Percentiles rank a stretch among this genome's conserved stretches.
These are phyloP conservation scores for Podospora anserina DNA, from an alignment of 495 filamentous ascomycete genomes.

Conservation along the genomic window DNA sequence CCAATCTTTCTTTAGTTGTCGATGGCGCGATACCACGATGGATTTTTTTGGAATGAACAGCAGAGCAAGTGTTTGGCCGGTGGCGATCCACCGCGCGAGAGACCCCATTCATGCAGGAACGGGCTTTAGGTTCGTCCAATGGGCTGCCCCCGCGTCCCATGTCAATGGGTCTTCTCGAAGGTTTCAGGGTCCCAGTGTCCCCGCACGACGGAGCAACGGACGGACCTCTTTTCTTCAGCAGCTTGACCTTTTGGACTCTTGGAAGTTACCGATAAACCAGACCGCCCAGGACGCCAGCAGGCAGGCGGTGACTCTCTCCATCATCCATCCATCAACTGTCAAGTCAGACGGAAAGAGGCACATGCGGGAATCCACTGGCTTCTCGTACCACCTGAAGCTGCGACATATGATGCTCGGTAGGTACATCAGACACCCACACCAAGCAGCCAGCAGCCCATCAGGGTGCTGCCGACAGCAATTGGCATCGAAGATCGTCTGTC, in stretches of 20 bases:
- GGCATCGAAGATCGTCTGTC: neutral
- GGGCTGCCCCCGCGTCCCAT: conserved; percentile 19
- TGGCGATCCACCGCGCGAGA: neutral
- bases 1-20: neutral
- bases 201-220: conserved; percentile 11
- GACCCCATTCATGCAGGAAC: conserved; percentile 29
- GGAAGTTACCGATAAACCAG: neutral
- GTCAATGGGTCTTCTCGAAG: conserved; percentile 30
- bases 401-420: neutral
- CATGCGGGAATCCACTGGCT: neutral
- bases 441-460: neutral
- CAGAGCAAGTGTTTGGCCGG: neutral
- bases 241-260: neutral
- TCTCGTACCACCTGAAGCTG: neutral
- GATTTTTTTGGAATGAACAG: neutral
- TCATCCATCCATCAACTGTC: neutral
- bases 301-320: neutral
- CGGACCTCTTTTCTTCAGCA: conserved; percentile 7
- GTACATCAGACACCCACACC: neutral
- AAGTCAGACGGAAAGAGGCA: neutral
- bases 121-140: conserved; percentile 18
- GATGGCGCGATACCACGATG: neutral
- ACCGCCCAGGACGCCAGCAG: neutral
- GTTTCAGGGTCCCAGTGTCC: conserved; percentile 21
- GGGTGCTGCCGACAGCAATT: neutral